These are phyloP conservation scores for Wickerhamomyces strasburgensis DNA, from an alignment of 805 yeast genomes.

Conservation along the genomic window DNA sequence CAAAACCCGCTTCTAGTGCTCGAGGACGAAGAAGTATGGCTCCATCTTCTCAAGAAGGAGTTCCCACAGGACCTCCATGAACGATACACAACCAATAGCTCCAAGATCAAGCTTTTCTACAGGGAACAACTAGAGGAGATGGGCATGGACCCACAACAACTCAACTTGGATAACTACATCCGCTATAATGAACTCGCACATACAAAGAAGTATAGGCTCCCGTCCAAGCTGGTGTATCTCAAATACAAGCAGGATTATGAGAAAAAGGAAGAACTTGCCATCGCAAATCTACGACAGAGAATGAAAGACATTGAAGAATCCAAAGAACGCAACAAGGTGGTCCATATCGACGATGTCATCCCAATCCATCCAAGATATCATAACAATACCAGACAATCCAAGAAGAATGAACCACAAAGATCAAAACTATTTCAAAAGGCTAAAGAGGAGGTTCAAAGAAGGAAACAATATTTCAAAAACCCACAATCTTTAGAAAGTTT, in stretches of 20 bases:
- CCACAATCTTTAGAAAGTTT: conserved; percentile 4
- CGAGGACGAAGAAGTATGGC: conserved; percentile 37
- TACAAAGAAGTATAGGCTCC: conserved; percentile 28
- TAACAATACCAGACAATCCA: not conserved
- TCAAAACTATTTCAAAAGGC: conserved; percentile 24
- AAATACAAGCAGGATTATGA: conserved; percentile 29
- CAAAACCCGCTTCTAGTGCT: conserved; percentile 29
- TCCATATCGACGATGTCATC: conserved; percentile 22
- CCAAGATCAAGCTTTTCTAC: conserved; percentile 18
- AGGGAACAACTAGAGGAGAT: conserved; percentile 17
- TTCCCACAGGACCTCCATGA: conserved; percentile 32
- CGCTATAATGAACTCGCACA: conserved; percentile 5
- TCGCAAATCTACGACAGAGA: conserved; percentile 29
- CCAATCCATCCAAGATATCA: conserved; percentile 5
- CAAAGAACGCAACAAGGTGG: conserved; percentile 27
- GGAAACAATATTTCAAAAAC: conserved; percentile 20
- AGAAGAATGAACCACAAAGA: conserved; percentile 7
- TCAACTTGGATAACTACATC: conserved; percentile 18
- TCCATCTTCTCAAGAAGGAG: conserved; percentile 25
- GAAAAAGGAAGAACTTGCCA: conserved; percentile 30
- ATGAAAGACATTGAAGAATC: conserved; percentile 27
- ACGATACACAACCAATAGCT: conserved; percentile 22
- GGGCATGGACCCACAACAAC: conserved; percentile 4
- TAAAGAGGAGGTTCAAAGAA: conserved; percentile 17
- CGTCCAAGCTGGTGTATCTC: conserved; percentile 31